Conservation (phyloP, 129 eudicot genomes). For the Chrysanthemum lavandulifolium region DNA sequence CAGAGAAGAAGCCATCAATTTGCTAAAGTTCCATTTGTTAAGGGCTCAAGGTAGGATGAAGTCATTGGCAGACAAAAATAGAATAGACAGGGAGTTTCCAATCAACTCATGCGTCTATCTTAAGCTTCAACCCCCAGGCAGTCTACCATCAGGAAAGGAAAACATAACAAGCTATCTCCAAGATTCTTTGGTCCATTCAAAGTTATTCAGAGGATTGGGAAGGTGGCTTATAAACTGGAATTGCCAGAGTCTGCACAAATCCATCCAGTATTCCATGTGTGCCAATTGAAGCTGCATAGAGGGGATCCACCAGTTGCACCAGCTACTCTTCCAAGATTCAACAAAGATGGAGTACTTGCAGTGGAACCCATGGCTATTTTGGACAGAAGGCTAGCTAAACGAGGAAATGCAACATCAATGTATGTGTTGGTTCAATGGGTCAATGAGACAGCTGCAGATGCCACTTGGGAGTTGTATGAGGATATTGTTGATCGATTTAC, state of each 20-base stretch:
- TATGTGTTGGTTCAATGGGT: too few relatives aligned
- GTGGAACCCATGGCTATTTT: too few relatives aligned
- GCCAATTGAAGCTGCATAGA: neutral
- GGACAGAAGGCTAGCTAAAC: too few relatives aligned
- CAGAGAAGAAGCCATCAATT: neutral
- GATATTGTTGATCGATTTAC: too few relatives aligned
- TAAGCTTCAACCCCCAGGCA: neutral
- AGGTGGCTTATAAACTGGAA: neutral
- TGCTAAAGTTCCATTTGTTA: neutral
- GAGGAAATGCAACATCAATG: too few relatives aligned
- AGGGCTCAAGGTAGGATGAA: neutral
- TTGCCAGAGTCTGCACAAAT: neutral
- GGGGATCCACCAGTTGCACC: neutral
- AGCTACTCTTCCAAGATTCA: too few relatives aligned
- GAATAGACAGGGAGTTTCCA: neutral
- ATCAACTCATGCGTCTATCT: neutral
- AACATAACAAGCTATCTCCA: neutral
- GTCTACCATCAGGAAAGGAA: neutral
- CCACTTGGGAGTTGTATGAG: too few relatives aligned
- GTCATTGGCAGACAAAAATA: neutral
- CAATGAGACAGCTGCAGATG: too few relatives aligned
- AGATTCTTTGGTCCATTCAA: neutral
- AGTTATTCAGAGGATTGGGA: neutral
- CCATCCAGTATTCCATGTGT: neutral
- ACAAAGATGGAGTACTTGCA: too few relatives aligned